Evolutionary conservation across 148 eudicot genomes (phyloP), one percentile per base, ranked within the genome.

Genomic region (Rhododendron molle): DNA sequence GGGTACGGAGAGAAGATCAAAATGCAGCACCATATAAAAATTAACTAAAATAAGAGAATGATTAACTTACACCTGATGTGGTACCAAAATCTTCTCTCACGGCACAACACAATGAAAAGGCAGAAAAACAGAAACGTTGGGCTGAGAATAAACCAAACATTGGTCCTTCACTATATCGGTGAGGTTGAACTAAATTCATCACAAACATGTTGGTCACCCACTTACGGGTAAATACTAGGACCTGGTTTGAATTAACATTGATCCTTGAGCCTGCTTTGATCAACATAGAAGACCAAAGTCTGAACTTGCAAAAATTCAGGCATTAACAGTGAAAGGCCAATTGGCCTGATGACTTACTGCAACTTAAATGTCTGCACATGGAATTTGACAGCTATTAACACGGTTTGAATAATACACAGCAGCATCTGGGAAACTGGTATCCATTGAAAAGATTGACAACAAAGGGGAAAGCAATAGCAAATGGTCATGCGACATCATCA

Each of bases 261-360:
- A 30, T 54, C 36, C 65, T 49, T 80, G 40, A 52, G 65, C 65
- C 65, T 52, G 82, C 65, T 80, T 52, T 80, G 67, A 80, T 50
- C 26, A 32, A 54, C 40, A 52, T 80, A 49, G 82, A 54, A 32
- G 6, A 54, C 34, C 43, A 30, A 18, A 32, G 43, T 26, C 83
- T 16, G n/a, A 80, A 52, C 43, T 80, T 54, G 44, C 23, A 21
- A 80, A 80, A 30, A 28, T 14, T 38, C 21, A 47, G 65, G 23
- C 38, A 30, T 50, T 80, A 50, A 50, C 30, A 49, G 54, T 38
- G 32, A n/a, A 78, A 26, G 18, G 40, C n/a, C 56, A 18, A 80
- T 50, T n/a, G 47, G 40, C 62, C 82, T 49, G 23, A 62, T 26
- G 54, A 54, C 49, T 81, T 6, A 36, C 49, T 11, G 26, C 46